Base-by-base conservation (phyloP, 2,329 filamentous ascomycete species). In the Exophiala viscosa region DNA sequence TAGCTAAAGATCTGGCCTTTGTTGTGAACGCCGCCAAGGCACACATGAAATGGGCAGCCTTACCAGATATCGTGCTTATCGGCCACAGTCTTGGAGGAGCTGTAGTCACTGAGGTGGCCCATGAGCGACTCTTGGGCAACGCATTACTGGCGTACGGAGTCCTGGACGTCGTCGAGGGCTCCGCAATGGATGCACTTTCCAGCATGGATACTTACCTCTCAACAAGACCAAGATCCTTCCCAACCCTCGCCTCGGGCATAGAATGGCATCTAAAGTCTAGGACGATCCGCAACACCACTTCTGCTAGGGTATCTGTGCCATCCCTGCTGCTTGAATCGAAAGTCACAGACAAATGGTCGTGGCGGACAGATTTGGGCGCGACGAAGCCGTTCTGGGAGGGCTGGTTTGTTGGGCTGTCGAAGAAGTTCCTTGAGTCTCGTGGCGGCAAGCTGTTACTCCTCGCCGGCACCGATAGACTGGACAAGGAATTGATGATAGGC, bases 81-180 rank as follows among this genome's bases (percentile, higher is more conserved):
- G 93, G 93, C 23, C 93, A 99, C 72, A 95, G 89, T 35, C 81
- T 97, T 2, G 93, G 93, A 48, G 93, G 93, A 11, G 92, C 92
- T 5, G 88, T 97, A 0, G 84, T 96, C 7, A 95, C 90, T 0
- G 84, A 96, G 64, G 76, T 95, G 50, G 90, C 91, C 10, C 83
- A 81, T 64, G 78, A 78, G 14, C 82, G 82, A 1, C 73, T 77
- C 35, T 73, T 96, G 33, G 88, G 86, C 1, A 69, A 73, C 34
- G 79, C 84, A 20, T 69, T 97, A 1, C 75, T 97, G 13, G 93
- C 89, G 15, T 96, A 92, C 70, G 88, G 85, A 3, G 91, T 97
- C 6, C 76, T 99, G 13, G 93, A 99, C 70, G 90, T 99, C 3
- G 93, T 99, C 23, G 93, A 99, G 71, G 88, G 93, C 9, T 95